Evolutionary conservation across 352 stramenopile species (phyloP).

Genomic region (Phytophthora citricola): DNA sequence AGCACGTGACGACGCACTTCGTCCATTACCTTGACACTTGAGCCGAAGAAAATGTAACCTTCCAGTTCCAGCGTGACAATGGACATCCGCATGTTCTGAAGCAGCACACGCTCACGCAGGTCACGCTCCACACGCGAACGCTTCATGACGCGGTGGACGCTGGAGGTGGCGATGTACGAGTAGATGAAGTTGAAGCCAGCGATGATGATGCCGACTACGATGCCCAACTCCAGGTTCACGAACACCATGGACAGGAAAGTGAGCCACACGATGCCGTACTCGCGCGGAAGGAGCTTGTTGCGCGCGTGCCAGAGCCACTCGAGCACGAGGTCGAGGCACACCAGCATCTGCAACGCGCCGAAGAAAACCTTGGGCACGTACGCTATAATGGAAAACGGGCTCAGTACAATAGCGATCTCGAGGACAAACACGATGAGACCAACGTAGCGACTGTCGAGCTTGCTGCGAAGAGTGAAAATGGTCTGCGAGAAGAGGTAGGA

Average conservation of each 20-base stretch:
- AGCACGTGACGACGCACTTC: constrained; percentile 87
- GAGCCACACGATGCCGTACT: constrained; percentile 94
- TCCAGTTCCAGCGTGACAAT: constrained; percentile 89
- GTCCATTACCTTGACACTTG: constrained; percentile 88
- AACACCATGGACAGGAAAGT: constrained; percentile 96
- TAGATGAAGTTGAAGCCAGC: constrained; percentile 91
- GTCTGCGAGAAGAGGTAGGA: constrained; percentile 99
- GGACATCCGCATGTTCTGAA: constrained; percentile 75
- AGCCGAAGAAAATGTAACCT: constrained; percentile 91
- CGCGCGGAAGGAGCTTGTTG: constrained; percentile 85
- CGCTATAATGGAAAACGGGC: constrained; percentile 95
- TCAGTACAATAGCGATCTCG: constrained; percentile 79
- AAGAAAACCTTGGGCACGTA: constrained; percentile 99
- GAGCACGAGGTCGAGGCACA: constrained; percentile 96
- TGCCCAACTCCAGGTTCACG: constrained; percentile 95
- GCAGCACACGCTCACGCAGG: constrained; percentile 73
- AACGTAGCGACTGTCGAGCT: constrained; percentile 74
- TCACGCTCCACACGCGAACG: constrained; percentile 83
- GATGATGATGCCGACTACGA: constrained; percentile 92
- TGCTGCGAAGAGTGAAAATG: constrained; percentile 87
- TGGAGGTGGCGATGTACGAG: constrained; percentile 76
- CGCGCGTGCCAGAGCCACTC: constrained; percentile 95
- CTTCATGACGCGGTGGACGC: constrained; percentile 83
- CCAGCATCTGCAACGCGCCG: constrained; percentile 96
- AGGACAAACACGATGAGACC: constrained; percentile 82